A percentile compares a stretch with the other conserved stretches of the same genome.
Evolutionary conservation across 805 yeast species (phyloP).

Genomic region (Saturnispora quitensis): DNA sequence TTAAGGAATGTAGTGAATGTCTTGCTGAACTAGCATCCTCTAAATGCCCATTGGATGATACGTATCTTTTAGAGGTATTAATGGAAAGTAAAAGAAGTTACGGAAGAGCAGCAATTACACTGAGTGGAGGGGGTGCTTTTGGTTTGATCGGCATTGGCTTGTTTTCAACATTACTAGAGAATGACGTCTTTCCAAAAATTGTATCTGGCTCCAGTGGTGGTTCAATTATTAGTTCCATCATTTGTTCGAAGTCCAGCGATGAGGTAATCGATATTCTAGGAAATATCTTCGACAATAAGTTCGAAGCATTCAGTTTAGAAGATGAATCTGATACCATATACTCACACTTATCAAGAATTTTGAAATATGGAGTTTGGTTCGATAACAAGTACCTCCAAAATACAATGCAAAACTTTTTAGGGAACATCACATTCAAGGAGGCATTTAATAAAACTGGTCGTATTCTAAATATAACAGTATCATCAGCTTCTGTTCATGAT

Average conservation of each 20-base stretch:
- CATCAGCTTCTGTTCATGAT: slow-evolving; percentile 84
- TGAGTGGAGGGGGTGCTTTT: slow-evolving; percentile 93
- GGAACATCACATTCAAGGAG: slow-evolving; percentile 87
- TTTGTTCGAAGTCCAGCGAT: slow-evolving; percentile 70
- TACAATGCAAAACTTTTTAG: slow-evolving; percentile 72
- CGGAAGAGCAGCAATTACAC: slow-evolving; percentile 90
- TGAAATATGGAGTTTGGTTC: slow-evolving; percentile 85
- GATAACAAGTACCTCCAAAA: slow-evolving; percentile 62
- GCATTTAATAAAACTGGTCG: slow-evolving; percentile 92
- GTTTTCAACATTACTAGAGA: slow-evolving; percentile 64
- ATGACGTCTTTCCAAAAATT: slow-evolving; percentile 71
- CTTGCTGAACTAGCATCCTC: slow-evolving; percentile 33
- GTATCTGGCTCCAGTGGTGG: slow-evolving; percentile 96
- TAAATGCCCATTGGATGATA: slow-evolving; percentile 45
- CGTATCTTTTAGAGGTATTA: slow-evolving; percentile 65
- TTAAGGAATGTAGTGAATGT: slow-evolving; percentile 58
- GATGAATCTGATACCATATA: slow-evolving; percentile 44
- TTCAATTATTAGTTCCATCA: slow-evolving; percentile 82
- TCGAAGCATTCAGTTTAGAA: slow-evolving; percentile 41
- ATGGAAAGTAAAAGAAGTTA: slow-evolving; percentile 84
- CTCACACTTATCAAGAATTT: slow-evolving; percentile 47
- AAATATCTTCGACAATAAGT: slow-evolving; percentile 50
- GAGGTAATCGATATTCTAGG: slow-evolving; percentile 53
- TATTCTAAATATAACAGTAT: slow-evolving; percentile 88
- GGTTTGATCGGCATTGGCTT: slow-evolving; percentile 94